A percentile compares a stretch with the other conserved stretches of the same genome.
These are phyloP conservation scores for Coniochaeta prunicola DNA, from an alignment of 2,329 filamentous ascomycete species.

Conservation along the genomic window DNA sequence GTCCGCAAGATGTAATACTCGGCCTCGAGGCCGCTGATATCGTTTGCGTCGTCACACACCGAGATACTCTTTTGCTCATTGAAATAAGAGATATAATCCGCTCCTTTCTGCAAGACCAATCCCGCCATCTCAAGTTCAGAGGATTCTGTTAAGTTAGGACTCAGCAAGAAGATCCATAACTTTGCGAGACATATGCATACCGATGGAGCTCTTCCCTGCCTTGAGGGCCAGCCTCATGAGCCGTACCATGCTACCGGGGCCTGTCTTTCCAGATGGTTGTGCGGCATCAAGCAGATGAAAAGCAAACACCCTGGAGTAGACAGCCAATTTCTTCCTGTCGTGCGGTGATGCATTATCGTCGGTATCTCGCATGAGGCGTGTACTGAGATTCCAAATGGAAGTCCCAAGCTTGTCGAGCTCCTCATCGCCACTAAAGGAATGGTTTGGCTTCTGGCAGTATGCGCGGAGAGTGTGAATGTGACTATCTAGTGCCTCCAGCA, in stretches of 20 bases:
- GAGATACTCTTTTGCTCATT: constrained; percentile 19
- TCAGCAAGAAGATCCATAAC: constrained; percentile 7
- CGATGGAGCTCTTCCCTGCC: constrained; percentile 55
- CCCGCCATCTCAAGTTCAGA: constrained; percentile 50
- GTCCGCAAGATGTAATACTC: constrained; percentile 63
- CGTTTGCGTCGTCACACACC: constrained; percentile 20
- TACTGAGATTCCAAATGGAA: constrained; percentile 60
- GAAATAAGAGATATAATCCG: constrained; percentile 42
- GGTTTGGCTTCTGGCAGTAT: constrained; percentile 21
- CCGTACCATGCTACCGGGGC: constrained; percentile 35
- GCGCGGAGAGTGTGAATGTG: constrained; percentile 25
- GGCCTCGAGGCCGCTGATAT: constrained; percentile 33
- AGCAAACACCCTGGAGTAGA: constrained; percentile 45
- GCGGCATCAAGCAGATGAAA: constrained; percentile 61
- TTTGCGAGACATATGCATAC: constrained; percentile 26
- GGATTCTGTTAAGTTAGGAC: constrained; percentile 30
- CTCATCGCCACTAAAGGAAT: constrained; percentile 23
- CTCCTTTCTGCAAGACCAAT: constrained; percentile 56
- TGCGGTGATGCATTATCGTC: constrained; percentile 13
- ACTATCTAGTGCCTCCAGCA: constrained; percentile 33
- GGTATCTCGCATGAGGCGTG: constrained; percentile 35
- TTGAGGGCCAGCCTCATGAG: constrained; percentile 63
- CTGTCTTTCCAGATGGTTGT: constrained; percentile 17
- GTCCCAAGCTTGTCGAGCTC: constrained; percentile 50
- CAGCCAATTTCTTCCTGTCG: constrained; percentile 22